Base-by-base conservation (phyloP, 2,329 filamentous ascomycete species). In the Aspergillus texensis region DNA sequence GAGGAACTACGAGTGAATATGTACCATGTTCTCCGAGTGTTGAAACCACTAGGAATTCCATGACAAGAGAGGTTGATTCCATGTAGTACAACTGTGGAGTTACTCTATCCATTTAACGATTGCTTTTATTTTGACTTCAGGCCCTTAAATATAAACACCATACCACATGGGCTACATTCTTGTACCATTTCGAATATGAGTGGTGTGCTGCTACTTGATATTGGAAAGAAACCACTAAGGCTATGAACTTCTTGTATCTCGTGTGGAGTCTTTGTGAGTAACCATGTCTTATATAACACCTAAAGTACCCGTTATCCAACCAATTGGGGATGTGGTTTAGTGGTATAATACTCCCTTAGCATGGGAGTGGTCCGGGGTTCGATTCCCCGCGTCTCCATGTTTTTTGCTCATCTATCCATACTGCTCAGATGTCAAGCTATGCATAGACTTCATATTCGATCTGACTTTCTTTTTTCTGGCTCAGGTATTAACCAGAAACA, bases 251-350 rank as follows among this genome's bases (percentile, higher is more conserved):
- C 4, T 24, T 24, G 21, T 30, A 1, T 30, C 28, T 32, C 1
- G 6, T 11, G 30, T 32, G 30, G 12, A 9, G 16, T 9, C 2
- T 41, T 19, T 19, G 0, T 10, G 2, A 3, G 1, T 41, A 4
- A 3, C 1, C 4, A 3, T n/a, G 26, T 1, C 8, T 6, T n/a
- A n/a, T 52, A n/a, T 30, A 30, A 6, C 14, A 9, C n/a, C 6
- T 30, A 11, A 9, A 52, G 0, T 0, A 21, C 2, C 2, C 1
- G 8, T 9, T 2, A 14, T 24, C 2, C n/a, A 46, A 28, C 8
- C 16, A 52, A n/a, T 32, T 52, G 48, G 48, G 48, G 48, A 52
- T 52, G 48, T 52, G 48, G 48, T 52, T 52, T 52, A 52, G 48
- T 52, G 48, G 48, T 52, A 52, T 52, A 52, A 52, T 52, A 19